These are phyloP conservation scores for Fusarium sp. DNA, from an alignment of 2,329 filamentous ascomycete species.

Conservation along the genomic window DNA sequence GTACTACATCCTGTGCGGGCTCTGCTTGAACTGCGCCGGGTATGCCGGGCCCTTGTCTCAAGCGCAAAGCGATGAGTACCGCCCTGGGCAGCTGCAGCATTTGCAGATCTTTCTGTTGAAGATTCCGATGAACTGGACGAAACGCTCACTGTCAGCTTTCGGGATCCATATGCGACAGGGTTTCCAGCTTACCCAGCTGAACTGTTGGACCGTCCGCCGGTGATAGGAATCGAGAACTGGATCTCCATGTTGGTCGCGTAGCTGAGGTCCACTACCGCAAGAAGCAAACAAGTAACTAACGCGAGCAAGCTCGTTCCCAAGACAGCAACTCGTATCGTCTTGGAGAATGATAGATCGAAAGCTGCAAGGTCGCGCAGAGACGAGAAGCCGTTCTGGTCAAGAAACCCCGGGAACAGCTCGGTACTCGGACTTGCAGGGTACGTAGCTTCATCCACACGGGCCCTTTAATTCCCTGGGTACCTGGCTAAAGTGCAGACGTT, in stretches of 20 bases:
- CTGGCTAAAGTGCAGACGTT: constrained; percentile 14
- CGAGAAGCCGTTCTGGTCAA: constrained; percentile 32
- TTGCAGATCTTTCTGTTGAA: constrained; percentile 36
- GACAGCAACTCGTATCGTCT: background rate
- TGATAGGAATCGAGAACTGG: constrained; percentile 56
- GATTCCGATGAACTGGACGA: constrained; percentile 37
- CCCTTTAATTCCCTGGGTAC: constrained; percentile 3
- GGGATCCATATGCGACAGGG: constrained; percentile 23
- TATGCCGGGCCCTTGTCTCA: constrained; percentile 56
- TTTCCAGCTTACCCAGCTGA: constrained; percentile 46
- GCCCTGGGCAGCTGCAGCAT: constrained; percentile 40
- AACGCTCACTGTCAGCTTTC: constrained; percentile 27
- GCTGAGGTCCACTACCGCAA: constrained; percentile 20
- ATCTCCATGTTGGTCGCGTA: constrained; percentile 54
- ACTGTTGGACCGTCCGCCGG: constrained; percentile 36
- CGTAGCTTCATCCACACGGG: constrained; percentile 13
- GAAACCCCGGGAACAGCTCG: constrained; percentile 27
- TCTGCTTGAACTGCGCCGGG: constrained; percentile 56
- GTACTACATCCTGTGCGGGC: constrained; percentile 57
- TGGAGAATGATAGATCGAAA: constrained; percentile 11
- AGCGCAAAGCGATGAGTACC: constrained; percentile 58
- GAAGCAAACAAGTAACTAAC: background rate
- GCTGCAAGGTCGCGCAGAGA: constrained; percentile 31
- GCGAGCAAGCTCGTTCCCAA: background rate
- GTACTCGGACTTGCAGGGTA: constrained; percentile 35